A percentile compares a stretch with the other conserved stretches of the same genome.
Conservation (phyloP, 2,329 filamentous ascomycete genomes). For the Venturia carpophila region DNA sequence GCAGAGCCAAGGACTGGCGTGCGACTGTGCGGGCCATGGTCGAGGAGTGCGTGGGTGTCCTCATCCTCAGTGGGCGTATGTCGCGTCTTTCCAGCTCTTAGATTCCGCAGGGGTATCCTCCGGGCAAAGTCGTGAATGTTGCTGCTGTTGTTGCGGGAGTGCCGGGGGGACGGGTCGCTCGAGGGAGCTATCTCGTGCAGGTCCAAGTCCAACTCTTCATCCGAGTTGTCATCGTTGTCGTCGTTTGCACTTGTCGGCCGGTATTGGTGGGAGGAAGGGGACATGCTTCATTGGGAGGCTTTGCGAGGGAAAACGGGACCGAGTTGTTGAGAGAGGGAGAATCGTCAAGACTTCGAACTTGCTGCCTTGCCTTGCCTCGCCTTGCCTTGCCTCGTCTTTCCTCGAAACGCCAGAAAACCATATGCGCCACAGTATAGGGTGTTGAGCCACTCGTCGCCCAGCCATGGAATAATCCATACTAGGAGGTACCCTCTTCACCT, state of each 20-base stretch:
- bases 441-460: no score
- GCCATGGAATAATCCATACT: no score
- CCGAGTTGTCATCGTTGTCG: conserved; percentile 48
- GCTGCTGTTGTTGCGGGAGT: conserved; percentile 28
- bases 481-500: no score
- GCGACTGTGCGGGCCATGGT: conserved; percentile 50
- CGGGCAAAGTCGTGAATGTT: conserved; percentile 35
- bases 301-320: not conserved
- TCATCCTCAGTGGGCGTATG: conserved; percentile 47
- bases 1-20: conserved; percentile 48
- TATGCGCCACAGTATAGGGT: no score
- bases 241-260: conserved; percentile 54
- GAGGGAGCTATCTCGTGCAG: conserved; percentile 58
- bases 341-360: no score
- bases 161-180: conserved; percentile 25
- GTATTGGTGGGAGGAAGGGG: conserved; percentile 36
- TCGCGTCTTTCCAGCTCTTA: conserved; percentile 42
- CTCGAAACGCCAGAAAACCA: no score
- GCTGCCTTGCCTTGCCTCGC: no score
- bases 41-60: conserved; percentile 59
- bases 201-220: conserved; percentile 71
- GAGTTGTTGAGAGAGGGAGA: not conserved
- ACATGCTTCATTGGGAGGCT: conserved; percentile 33
- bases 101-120: conserved; percentile 61
- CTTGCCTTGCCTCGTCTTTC: no score